Conservation (phyloP, 148 eudicot species). For the Chenopodium formosanum region DNA sequence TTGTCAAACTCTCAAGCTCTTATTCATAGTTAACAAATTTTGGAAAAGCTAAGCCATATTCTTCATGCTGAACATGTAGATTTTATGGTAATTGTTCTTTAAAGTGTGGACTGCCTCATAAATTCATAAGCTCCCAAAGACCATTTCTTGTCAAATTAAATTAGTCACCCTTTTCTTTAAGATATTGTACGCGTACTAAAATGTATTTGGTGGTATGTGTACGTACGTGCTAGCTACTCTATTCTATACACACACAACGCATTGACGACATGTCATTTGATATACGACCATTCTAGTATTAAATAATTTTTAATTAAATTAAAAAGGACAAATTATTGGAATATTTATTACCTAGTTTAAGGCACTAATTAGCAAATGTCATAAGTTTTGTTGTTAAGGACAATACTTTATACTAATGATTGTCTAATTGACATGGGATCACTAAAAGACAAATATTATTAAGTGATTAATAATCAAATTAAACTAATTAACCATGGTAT, state of each 20-base stretch:
- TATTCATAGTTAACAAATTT: too few relatives aligned
- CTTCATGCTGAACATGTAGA: too few relatives aligned
- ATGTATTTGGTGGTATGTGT: neutral
- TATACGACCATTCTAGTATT: neutral
- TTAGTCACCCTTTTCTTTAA: too few relatives aligned
- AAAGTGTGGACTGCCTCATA: too few relatives aligned
- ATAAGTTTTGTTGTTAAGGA: neutral
- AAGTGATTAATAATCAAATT: neutral
- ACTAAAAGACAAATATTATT: conserved; percentile 11
- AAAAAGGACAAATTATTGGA: neutral
- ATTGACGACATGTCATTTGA: neutral
- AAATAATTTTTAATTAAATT: neutral
- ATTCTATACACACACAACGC: neutral
- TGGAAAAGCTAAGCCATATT: too few relatives aligned
- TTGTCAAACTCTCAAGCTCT: too few relatives aligned
- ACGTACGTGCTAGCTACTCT: neutral
- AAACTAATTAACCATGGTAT: too few relatives aligned
- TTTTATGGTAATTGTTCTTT: too few relatives aligned
- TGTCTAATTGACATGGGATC: neutral
- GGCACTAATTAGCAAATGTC: neutral
- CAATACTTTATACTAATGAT: neutral
- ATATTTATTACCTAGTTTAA: neutral
- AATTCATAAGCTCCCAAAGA: too few relatives aligned
- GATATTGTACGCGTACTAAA: neutral
- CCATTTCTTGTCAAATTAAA: neutral